These are phyloP conservation scores for Protomyces inouyei DNA, from an alignment of 1,139 yeast species.

Conservation along the genomic window DNA sequence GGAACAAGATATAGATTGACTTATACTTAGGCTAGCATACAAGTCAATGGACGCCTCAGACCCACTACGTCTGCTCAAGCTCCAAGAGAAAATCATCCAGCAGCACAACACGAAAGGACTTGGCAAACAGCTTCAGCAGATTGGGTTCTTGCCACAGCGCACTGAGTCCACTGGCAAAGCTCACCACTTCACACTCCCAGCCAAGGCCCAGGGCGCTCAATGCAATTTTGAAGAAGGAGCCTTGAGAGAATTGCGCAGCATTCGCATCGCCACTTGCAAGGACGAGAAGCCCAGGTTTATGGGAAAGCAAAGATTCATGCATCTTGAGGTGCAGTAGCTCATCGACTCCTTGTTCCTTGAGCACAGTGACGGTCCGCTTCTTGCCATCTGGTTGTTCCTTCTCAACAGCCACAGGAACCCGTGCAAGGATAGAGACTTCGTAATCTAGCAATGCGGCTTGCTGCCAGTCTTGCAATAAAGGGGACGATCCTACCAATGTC, in stretches of 20 bases:
- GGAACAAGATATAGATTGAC: too few relatives aligned
- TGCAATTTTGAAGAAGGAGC: constrained; percentile 23
- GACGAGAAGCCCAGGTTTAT: constrained; percentile 18
- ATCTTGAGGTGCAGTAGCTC: constrained; percentile 27
- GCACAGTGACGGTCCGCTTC: neutral
- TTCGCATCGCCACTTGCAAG: constrained; percentile 28
- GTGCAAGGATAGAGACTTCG: constrained; percentile 21
- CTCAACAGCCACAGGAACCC: neutral
- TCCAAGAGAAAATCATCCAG: constrained; percentile 19
- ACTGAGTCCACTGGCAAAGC: constrained; percentile 12
- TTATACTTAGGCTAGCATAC: too few relatives aligned
- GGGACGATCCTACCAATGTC: constrained; percentile 23
- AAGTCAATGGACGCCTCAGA: too few relatives aligned
- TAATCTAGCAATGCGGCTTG: constrained; percentile 7
- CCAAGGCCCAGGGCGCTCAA: constrained; percentile 25
- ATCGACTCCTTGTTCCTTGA: constrained; percentile 29
- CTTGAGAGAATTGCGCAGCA: constrained; percentile 22
- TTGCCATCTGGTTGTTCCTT: neutral
- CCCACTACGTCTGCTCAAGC: neutral
- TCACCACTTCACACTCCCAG: constrained; percentile 26
- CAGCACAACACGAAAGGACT: constrained; percentile 9
- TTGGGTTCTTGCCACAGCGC: constrained; percentile 14
- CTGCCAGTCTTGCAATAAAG: constrained; percentile 15
- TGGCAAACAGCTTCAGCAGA: constrained; percentile 6
- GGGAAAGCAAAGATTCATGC: constrained; percentile 25